Percentiles rank a stretch among this genome's conserved stretches.
Evolutionary conservation across 2,329 filamentous ascomycete genomes (phyloP).

Genomic region (Capronia coronata): DNA sequence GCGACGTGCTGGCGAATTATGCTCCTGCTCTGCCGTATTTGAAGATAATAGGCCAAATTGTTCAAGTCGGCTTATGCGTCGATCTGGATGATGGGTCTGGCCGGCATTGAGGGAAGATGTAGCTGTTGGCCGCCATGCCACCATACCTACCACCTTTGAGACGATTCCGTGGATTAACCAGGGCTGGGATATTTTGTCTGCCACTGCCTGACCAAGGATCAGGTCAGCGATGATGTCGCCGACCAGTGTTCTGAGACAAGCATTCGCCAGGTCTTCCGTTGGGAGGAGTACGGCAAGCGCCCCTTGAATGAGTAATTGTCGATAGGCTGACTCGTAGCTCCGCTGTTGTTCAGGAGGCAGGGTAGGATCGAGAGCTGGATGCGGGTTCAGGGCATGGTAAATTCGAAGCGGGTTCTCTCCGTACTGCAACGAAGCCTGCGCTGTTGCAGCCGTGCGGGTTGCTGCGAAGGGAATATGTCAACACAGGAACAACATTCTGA

Average conservation of each 20-base stretch:
- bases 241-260: conserved; percentile 74
- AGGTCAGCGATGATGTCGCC: conserved; percentile 84
- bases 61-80: conserved; percentile 43
- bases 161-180: conserved; percentile 85
- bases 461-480: conserved; percentile 44
- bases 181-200: conserved; percentile 73
- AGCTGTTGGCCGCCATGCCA: conserved; percentile 31
- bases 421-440: conserved; percentile 54
- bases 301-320: conserved; percentile 78
- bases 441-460: conserved; percentile 62
- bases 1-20: conserved; percentile 29
- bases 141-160: conserved; percentile 58
- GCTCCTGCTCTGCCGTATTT: conserved; percentile 11
- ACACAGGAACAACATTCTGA: conserved; percentile 2
- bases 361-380: conserved; percentile 57
- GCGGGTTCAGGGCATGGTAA: conserved; percentile 77
- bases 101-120: conserved; percentile 6
- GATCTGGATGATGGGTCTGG: conserved; percentile 29
- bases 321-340: conserved; percentile 74
- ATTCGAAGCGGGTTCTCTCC: conserved; percentile 58
- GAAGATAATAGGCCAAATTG: conserved; percentile 51
- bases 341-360: conserved; percentile 46
- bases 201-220: conserved; percentile 74
- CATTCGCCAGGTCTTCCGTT: conserved; percentile 85
- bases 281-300: conserved; percentile 77